Base-by-base conservation (phyloP, 345 rosid species). In the Melastoma malabathricum region DNA sequence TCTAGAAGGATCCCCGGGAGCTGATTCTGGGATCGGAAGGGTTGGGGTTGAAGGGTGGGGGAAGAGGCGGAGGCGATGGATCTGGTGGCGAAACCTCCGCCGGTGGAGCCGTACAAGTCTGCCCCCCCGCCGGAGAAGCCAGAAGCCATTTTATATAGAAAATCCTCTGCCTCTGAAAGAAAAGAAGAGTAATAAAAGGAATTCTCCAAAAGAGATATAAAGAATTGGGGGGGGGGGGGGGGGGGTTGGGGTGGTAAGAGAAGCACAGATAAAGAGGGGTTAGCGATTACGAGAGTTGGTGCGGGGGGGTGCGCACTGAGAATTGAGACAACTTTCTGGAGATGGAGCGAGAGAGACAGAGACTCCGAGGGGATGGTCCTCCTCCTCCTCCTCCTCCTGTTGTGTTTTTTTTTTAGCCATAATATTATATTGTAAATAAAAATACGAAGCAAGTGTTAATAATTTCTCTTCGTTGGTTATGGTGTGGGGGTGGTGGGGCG, bases 91-190 rank as follows among this genome's bases (percentile, higher is more conserved):
- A 86, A 72, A 78, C 98, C 79, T 59, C 74, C 81, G 8, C 72
- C 61, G 4, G 61, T 27, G 38, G 68, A 75, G 14, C 70, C 48
- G 78, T 68, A 84, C 52, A 72, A 72, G 29, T 84, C 89, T 51
- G 75, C 75, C 0, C 76, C 77, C 29, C 90, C 84, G 43, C 95
- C 85, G 58, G 90, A 52, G 44, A 72, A 86, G 22, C 89, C 95
- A 65, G 96, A 90, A 18, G 93, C 74, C 98, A 90, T 90, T 52
- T 20, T 27, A 19, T 10, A 27, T 19, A 20, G 18, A 20, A 14
- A 10, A 47, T 15, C 15, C 50, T 17, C 50, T 47, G 7, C 22
- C 65, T 23, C 46, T 20, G 47, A 58, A 8, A 12, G 2, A 10
- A 34, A 6, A 34, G 38, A 29, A 29, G 38, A 71, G 75, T 68